A percentile compares a stretch with the other conserved stretches of the same genome.
Conservation (phyloP, 441 rosid genomes). For the Jatropha multifida region DNA sequence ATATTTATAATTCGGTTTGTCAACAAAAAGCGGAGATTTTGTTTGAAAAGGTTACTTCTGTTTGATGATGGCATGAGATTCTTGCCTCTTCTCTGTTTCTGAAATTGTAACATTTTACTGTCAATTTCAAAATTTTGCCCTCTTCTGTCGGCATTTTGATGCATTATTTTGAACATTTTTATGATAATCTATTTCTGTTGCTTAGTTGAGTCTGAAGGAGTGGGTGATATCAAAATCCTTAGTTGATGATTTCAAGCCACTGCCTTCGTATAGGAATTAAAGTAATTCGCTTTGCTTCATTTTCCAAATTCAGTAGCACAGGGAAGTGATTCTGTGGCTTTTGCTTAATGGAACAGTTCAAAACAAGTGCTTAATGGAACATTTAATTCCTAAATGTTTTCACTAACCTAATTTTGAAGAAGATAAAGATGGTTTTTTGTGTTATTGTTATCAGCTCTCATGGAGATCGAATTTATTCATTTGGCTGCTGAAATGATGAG, state of each 20-base stretch:
- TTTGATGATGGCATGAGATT: not conserved
- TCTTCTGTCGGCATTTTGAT: not conserved
- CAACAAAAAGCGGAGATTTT: not conserved
- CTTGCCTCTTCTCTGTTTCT: not conserved
- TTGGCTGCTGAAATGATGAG: not conserved
- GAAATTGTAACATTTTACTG: not conserved
- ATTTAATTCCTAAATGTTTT: too few species aligned
- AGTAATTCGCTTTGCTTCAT: not conserved
- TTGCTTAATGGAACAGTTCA: not conserved
- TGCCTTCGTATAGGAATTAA: not conserved
- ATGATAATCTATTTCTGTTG: not conserved
- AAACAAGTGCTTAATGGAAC: not conserved
- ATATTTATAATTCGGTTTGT: not conserved
- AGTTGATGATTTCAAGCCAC: not conserved
- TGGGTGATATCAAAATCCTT: not conserved
- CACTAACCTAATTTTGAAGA: not conserved
- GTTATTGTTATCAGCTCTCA: not conserved
- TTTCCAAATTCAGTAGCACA: not conserved
- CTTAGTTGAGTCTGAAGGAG: not conserved
- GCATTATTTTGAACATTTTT: not conserved
- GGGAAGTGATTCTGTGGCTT: not conserved
- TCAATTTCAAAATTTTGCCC: not conserved
- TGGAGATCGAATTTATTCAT: not conserved
- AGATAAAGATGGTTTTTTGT: not conserved
- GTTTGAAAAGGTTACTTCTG: not conserved